These are phyloP conservation scores for Hypholoma fasciculare DNA, from an alignment of 768 basidiomycete genomes.

Conservation along the genomic window DNA sequence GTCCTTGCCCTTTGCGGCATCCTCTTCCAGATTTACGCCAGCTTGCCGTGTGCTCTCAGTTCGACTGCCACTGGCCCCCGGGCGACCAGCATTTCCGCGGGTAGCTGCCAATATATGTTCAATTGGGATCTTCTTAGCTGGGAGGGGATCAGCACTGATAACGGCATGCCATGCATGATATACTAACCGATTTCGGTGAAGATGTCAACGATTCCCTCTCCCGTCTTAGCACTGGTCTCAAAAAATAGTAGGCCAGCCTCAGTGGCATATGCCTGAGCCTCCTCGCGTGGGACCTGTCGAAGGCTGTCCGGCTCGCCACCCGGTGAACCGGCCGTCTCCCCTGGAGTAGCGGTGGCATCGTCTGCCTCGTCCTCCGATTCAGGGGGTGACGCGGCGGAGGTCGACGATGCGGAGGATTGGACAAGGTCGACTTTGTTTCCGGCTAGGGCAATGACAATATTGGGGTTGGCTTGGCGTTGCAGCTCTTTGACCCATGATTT, in stretches of 20 bases:
- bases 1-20: slow-evolving; percentile 65
- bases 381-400: slow-evolving; percentile 47
- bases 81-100: slow-evolving; percentile 63
- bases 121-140: slow-evolving; percentile 72
- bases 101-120: slow-evolving; percentile 91
- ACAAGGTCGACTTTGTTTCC: slow-evolving; percentile 97
- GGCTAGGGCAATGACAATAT: slow-evolving; percentile 97
- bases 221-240: slow-evolving; percentile 97
- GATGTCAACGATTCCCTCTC: slow-evolving; percentile 92
- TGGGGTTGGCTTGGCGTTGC: slow-evolving; percentile 97
- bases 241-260: slow-evolving; percentile 96
- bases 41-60: slow-evolving; percentile 50
- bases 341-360: slow-evolving; percentile 88
- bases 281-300: slow-evolving; percentile 90
- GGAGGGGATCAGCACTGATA: slow-evolving; percentile 5
- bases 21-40: slow-evolving; percentile 72
- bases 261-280: slow-evolving; percentile 94
- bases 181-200: slow-evolving; percentile 94
- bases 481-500: slow-evolving; percentile 99
- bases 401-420: slow-evolving; percentile 57
- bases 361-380: slow-evolving; percentile 90
- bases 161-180: slow-evolving; percentile 20
- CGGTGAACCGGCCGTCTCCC: slow-evolving; percentile 57
- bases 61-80: slow-evolving; percentile 56
- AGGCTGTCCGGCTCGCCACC: slow-evolving; percentile 66